These are phyloP conservation scores for Eremomyces bilateralis DNA, from an alignment of 495 filamentous ascomycete genomes.

Conservation along the genomic window DNA sequence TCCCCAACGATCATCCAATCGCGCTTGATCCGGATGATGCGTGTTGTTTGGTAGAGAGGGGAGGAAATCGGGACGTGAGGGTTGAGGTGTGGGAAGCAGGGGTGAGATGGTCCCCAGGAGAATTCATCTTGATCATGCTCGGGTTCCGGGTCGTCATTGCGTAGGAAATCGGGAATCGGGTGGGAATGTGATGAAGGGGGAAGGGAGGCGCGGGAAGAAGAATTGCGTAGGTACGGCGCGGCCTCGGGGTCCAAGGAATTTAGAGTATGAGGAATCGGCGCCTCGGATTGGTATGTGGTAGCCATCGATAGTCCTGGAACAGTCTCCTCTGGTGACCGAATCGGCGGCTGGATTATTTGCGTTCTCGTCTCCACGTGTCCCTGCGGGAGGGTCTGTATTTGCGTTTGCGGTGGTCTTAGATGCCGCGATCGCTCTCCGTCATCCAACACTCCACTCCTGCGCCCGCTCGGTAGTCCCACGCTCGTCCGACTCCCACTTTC, in stretches of 20 bases:
- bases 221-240: not conserved
- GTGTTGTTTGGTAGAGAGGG: slow-evolving; percentile 48
- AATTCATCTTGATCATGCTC: slow-evolving; percentile 27
- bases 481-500: slow-evolving; percentile 37
- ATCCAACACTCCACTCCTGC: slow-evolving; percentile 16
- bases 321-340: too few species aligned
- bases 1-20: slow-evolving; percentile 86
- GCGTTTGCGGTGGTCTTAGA: not conserved
- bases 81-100: slow-evolving; percentile 83
- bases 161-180: slow-evolving; percentile 22
- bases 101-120: slow-evolving; percentile 70
- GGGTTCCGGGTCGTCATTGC: slow-evolving; percentile 23
- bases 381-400: not conserved
- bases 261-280: not conserved
- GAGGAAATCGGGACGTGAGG: slow-evolving; percentile 68
- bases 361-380: not conserved
- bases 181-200: slow-evolving; percentile 10
- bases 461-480: slow-evolving; percentile 42
- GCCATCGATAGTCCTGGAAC: too few species aligned
- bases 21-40: slow-evolving; percentile 72
- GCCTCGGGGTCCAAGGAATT: not conserved
- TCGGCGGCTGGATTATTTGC: not conserved
- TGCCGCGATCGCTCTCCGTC: not conserved
- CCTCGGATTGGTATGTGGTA: too few species aligned
- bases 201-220: slow-evolving; percentile 8